A percentile compares a stretch with the other conserved stretches of the same genome.
Evolutionary conservation across 2,329 filamentous ascomycete species (phyloP).

Genomic region (Leptographium lundbergii): DNA sequence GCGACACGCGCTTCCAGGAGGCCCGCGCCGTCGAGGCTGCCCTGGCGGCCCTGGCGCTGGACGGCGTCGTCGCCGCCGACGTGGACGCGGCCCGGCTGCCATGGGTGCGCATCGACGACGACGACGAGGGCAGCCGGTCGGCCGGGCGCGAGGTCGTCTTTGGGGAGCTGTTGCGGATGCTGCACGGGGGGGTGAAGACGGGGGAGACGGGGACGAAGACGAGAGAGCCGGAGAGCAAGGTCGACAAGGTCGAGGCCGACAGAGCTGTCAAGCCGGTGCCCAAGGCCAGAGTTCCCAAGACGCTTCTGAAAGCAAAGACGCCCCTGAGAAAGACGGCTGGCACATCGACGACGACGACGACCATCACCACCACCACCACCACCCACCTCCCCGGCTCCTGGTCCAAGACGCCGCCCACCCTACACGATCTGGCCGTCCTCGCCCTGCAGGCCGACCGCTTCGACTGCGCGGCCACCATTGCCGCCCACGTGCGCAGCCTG

Average conservation of each 20-base stretch:
- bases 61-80: constrained; percentile 34
- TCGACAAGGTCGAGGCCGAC: neutral
- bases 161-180: constrained; percentile 52
- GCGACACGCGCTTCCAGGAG: constrained; percentile 51
- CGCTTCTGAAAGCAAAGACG: neutral
- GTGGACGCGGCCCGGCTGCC: constrained; percentile 42
- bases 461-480: constrained; percentile 46
- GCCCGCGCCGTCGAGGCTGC: constrained; percentile 38
- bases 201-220: neutral
- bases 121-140: constrained; percentile 53
- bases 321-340: too few species aligned
- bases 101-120: constrained; percentile 49
- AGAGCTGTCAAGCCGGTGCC: neutral
- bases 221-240: neutral
- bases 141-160: constrained; percentile 49
- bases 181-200: constrained; percentile 35
- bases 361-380: neutral
- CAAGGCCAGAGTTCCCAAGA: neutral
- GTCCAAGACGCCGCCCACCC: constrained; percentile 31
- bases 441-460: constrained; percentile 64
- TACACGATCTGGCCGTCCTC: constrained; percentile 53
- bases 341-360: too few species aligned
- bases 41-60: constrained; percentile 35
- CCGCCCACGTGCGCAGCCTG: constrained; percentile 36
- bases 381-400: constrained; percentile 1